A percentile compares a stretch with the other conserved stretches of the same genome.
phyloP scores from a whole-genome alignment of 208 protist genomes.

The Plasmodiophora brassicae region DNA sequence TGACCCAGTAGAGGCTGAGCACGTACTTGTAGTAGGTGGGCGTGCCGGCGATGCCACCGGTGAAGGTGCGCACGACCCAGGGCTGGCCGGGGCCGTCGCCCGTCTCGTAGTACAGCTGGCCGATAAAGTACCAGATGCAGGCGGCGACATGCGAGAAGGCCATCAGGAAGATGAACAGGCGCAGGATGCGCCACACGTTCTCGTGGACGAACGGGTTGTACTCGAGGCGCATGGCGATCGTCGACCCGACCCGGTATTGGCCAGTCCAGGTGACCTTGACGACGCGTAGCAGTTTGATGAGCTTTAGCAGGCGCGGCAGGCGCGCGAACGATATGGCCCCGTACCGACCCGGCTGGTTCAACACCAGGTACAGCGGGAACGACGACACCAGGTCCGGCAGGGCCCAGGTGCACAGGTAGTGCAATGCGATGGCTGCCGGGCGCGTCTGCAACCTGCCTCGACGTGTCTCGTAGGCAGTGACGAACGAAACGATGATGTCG shows the following conservation, averaged over 20 bases:
- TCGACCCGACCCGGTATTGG: background rate
- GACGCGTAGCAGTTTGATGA: background rate
- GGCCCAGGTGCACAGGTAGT: background rate
- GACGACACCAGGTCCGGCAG: background rate
- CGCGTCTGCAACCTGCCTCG: background rate
- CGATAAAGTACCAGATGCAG: background rate
- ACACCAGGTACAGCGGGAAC: background rate
- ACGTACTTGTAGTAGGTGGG: background rate
- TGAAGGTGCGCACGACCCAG: background rate
- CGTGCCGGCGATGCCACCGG: background rate
- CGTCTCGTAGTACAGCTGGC: background rate
- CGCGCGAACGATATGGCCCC: background rate
- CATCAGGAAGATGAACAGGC: background rate
- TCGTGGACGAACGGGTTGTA: constrained; percentile 4
- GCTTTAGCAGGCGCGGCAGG: background rate
- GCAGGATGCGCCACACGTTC: background rate
- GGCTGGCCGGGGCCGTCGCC: background rate
- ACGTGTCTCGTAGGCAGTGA: background rate
- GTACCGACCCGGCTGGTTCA: background rate
- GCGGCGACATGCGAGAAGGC: background rate
- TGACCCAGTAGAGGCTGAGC: constrained; percentile 5
- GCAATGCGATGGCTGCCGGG: background rate
- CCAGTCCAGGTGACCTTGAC: background rate
- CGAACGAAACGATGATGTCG: background rate
- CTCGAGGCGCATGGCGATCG: background rate